phyloP scores from a whole-genome alignment of 176 grass and related monocot genomes.

The Cenchrus purpureus region DNA sequence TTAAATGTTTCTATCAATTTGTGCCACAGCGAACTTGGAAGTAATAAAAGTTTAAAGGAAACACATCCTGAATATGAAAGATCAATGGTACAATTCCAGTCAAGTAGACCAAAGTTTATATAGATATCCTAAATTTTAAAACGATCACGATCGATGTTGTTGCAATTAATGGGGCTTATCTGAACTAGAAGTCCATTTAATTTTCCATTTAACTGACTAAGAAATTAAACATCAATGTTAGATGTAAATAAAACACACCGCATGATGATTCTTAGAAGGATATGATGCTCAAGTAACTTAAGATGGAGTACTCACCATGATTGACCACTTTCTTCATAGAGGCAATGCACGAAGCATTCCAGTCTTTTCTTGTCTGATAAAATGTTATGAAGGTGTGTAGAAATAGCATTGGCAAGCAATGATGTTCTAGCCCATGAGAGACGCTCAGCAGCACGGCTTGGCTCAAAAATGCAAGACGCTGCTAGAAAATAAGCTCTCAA shows the following conservation, averaged over 20 bases:
- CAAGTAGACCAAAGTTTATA: neutral
- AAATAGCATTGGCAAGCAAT: constrained; percentile 49
- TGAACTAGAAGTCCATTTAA: neutral
- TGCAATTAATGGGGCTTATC: neutral
- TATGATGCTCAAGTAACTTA: neutral
- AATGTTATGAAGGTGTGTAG: constrained; percentile 28
- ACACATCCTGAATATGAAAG: neutral
- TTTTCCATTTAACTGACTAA: neutral
- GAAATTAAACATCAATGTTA: neutral
- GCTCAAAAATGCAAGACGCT: constrained; percentile 64
- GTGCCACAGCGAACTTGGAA: neutral
- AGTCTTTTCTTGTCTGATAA: constrained; percentile 21
- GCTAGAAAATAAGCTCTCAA: constrained; percentile 69
- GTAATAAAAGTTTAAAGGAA: neutral
- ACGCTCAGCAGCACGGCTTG: constrained; percentile 53
- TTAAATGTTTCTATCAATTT: neutral
- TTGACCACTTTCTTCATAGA: constrained; percentile 24
- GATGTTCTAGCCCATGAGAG: constrained; percentile 64
- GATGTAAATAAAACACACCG: neutral
- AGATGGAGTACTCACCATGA: constrained; percentile 39
- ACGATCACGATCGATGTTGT: neutral
- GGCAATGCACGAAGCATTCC: constrained; percentile 40
- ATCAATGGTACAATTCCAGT: neutral
- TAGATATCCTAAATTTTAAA: neutral
- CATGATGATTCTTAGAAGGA: neutral